Evolutionary conservation across 495 filamentous ascomycete species (phyloP), one percentile per base, ranked within the genome.

Genomic region (Aspergillus saccharolyticus): DNA sequence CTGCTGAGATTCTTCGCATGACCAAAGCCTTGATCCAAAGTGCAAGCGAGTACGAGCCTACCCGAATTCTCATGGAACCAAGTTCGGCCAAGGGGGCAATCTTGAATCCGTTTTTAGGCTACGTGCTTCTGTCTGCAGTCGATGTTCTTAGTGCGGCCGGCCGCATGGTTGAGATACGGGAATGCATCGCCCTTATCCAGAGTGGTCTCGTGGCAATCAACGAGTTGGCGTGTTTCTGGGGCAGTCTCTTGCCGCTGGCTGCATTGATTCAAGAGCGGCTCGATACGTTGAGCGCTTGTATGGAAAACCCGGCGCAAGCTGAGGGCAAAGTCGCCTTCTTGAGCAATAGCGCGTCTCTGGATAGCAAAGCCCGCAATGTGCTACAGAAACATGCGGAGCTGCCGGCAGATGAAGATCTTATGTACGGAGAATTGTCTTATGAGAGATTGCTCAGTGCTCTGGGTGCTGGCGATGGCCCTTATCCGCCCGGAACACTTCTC

Each of bases 61-160:
- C 69, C 5, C 63, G 63, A 14, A 28, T 62, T 22, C 44, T 18
- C 51, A 19, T 63, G 42, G 67, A 72, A 3, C 28, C 52, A 10
- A 42, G 49, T 4, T 15, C 53, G 9, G 57, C 47, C 1, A 63
- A 60, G 16, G 52, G 52, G 15, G 63, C 57, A 0, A 49, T 73
- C 55, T 58, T 80, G 9, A 74, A 72, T 20, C 79, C 79, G 0
- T 77, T 75, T 57, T 53, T 75, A 10, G 76, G 73, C 8, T 79
- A 75, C 39, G 58, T 74, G 14, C 71, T 80, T 15, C 60, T 80
- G 14, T 71, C 72, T 3, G 79, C 78, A 2, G 68, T 77, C 16
- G 79, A 82, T 25, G 75, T 80, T 4, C 66, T 80, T 48, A 76
- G 75, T 19, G 68, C 75, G 1, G 76, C 60, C 10, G 73, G 66